phyloP scores from a whole-genome alignment of 2,329 filamentous ascomycete genomes.

The Pleurostoma richardsiae region DNA sequence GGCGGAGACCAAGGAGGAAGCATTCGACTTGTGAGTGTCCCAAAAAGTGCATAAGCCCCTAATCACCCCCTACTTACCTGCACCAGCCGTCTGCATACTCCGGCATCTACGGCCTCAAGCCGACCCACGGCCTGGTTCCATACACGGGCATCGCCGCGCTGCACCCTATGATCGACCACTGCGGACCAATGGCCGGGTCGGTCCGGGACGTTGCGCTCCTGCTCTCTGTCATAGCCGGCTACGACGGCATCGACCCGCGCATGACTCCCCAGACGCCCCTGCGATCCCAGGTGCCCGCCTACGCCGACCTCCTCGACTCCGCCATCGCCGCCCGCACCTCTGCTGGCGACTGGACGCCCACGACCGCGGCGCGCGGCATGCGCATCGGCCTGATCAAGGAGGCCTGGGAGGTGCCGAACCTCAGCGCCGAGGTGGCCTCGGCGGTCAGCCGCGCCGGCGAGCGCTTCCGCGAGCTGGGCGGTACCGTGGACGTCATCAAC shows the following conservation, averaged over 20 bases:
- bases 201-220: slow-evolving; percentile 35
- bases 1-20: slow-evolving; percentile 32
- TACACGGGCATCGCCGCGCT: slow-evolving; percentile 40
- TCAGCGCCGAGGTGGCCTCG: slow-evolving; percentile 29
- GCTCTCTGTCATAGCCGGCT: slow-evolving; percentile 35
- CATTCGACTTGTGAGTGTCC: slow-evolving; percentile 20
- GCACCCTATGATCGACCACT: slow-evolving; percentile 36
- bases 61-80: too few relatives aligned
- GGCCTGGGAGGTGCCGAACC: slow-evolving; percentile 28
- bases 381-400: slow-evolving; percentile 41
- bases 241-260: slow-evolving; percentile 41
- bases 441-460: slow-evolving; percentile 28
- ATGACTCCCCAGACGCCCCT: slow-evolving; percentile 31
- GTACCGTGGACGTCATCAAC: slow-evolving; percentile 35
- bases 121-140: slow-evolving; percentile 42
- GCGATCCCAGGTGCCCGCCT: slow-evolving; percentile 21
- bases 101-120: slow-evolving; percentile 38
- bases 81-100: slow-evolving; percentile 27
- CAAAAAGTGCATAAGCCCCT: too few relatives aligned
- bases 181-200: slow-evolving; percentile 36
- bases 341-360: slow-evolving; percentile 14
- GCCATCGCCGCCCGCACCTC: slow-evolving; percentile 12
- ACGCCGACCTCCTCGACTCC: slow-evolving; percentile 19
- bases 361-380: slow-evolving; percentile 28
- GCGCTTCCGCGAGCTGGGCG: slow-evolving; percentile 33